Percentiles rank a stretch among this genome's conserved stretches.
Conservation (phyloP, 2,329 filamentous ascomycete genomes). For the Macrophomina phaseolina region DNA sequence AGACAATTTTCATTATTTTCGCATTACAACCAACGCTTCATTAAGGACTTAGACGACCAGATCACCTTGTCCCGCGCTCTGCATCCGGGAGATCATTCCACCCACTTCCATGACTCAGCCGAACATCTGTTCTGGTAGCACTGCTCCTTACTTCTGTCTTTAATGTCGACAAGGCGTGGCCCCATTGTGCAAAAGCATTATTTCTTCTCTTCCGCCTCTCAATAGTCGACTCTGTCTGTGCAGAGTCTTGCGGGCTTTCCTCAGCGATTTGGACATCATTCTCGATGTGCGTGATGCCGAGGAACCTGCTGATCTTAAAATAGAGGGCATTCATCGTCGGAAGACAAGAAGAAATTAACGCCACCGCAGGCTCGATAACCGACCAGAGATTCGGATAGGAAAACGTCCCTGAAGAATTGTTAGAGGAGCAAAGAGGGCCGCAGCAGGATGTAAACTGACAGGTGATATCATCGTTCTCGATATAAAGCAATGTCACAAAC, state of each 20-base stretch:
- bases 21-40: too few species aligned
- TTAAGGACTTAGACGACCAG: too few species aligned
- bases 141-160: background rate
- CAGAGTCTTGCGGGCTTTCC: background rate
- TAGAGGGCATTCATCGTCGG: background rate
- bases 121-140: background rate
- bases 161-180: background rate
- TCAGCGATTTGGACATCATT: background rate
- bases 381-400: background rate
- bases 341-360: background rate
- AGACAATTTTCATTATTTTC: too few species aligned
- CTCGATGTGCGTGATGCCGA: background rate
- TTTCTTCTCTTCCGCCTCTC: constrained; percentile 1
- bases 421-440: background rate
- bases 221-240: background rate
- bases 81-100: background rate
- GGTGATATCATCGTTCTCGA: background rate
- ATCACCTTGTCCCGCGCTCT: background rate
- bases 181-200: background rate
- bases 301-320: background rate
- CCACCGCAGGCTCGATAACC: background rate
- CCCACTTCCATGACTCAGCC: background rate
- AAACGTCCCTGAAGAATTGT: background rate
- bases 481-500: background rate
- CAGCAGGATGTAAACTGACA: background rate